Evolutionary conservation across 1,284 basidiomycete species (phyloP).

Genomic region (Ceraceosorus guamensis): DNA sequence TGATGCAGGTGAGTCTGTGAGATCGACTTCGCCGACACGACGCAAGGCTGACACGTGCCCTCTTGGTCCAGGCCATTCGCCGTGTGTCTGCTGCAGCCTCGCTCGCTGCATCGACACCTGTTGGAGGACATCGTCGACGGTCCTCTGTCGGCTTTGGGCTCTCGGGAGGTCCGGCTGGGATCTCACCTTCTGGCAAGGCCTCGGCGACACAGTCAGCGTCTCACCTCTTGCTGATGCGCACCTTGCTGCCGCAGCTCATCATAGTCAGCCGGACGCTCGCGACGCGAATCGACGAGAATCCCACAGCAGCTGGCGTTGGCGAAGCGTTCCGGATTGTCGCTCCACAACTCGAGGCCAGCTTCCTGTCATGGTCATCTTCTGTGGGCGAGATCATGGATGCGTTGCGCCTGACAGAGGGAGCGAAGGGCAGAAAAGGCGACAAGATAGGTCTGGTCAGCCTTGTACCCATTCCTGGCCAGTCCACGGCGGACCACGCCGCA

Average conservation of each 20-base stretch:
- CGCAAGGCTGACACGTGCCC: too few species aligned
- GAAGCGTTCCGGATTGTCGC: conserved; percentile 29
- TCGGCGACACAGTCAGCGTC: conserved; percentile 14
- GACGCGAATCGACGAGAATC: conserved; percentile 38
- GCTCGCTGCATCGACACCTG: not conserved
- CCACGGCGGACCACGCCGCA: not conserved
- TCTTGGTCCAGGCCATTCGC: not conserved
- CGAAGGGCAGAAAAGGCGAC: conserved; percentile 27
- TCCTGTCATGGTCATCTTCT: conserved; percentile 34
- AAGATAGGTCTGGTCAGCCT: conserved; percentile 31
- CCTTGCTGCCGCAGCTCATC: conserved; percentile 39
- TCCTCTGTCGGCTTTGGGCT: too few species aligned
- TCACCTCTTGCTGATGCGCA: conserved; percentile 32
- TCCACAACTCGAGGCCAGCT: conserved; percentile 36
- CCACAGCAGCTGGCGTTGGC: conserved; percentile 40
- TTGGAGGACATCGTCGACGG: not conserved
- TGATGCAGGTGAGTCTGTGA: conserved; percentile 29
- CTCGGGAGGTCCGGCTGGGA: too few species aligned
- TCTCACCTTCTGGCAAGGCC: conserved; percentile 5
- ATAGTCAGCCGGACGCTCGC: conserved; percentile 39
- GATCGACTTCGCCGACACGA: too few species aligned
- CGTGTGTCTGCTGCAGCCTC: conserved; percentile 3
- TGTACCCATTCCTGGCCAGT: not conserved
- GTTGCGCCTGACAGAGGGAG: conserved; percentile 25
- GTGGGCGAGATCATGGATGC: conserved; percentile 19